Percentiles rank a stretch among this genome's conserved stretches.
Evolutionary conservation across 1,284 basidiomycete species (phyloP).

Genomic region (Boletellus sp.): DNA sequence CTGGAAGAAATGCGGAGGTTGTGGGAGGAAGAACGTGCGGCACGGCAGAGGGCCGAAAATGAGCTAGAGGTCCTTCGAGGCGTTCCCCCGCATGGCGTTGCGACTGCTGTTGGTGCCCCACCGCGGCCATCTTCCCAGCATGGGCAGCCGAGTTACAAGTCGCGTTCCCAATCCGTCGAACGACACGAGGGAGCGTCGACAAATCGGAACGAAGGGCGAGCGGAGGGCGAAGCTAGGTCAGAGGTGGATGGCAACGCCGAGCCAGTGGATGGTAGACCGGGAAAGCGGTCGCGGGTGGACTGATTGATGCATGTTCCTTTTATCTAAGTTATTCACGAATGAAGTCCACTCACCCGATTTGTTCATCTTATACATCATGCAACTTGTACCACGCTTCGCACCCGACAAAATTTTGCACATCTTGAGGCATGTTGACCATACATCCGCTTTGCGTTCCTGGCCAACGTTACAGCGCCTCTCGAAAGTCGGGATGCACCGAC

Average conservation of each 20-base stretch:
- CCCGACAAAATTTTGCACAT: no score
- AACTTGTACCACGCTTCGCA: conserved; percentile 8
- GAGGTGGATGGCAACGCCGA: conserved; percentile 16
- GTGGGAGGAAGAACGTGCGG: conserved; percentile 69
- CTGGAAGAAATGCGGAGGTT: conserved; percentile 70
- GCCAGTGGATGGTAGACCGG: conserved; percentile 22
- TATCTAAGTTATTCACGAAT: conserved; percentile 21
- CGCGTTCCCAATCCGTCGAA: conserved; percentile 31
- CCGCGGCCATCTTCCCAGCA: conserved; percentile 18
- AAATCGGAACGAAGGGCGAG: conserved; percentile 19
- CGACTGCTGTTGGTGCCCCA: conserved; percentile 1
- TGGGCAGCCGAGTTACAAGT: conserved; percentile 7
- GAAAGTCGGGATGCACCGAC: no score
- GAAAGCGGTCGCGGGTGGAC: conserved; percentile 28
- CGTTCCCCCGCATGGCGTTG: conserved; percentile 20
- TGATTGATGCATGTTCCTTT: conserved; percentile 10
- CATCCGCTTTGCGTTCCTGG: no score
- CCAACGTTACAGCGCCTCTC: no score
- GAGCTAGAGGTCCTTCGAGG: conserved; percentile 55
- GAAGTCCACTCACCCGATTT: conserved; percentile 6
- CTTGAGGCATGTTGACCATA: no score
- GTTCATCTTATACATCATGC: conserved; percentile 12
- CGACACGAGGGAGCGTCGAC: conserved; percentile 18
- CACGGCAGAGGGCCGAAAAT: conserved; percentile 53
- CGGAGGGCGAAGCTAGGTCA: conserved; percentile 18